These are phyloP conservation scores for Chrysosporium keratinophilum DNA, from an alignment of 2,329 filamentous ascomycete species.

Conservation along the genomic window DNA sequence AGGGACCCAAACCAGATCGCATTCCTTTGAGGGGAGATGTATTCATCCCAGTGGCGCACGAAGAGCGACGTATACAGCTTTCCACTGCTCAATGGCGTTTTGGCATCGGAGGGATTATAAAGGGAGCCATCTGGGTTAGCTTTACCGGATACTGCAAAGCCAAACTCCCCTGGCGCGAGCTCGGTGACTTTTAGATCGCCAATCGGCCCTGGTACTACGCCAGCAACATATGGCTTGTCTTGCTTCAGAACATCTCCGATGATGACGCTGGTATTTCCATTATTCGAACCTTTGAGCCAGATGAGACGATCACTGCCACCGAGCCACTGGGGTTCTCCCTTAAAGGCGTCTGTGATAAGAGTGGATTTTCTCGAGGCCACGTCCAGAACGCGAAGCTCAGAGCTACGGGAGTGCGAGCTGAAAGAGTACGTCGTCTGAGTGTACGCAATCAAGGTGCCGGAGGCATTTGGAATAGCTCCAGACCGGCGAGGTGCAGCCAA, in stretches of 20 bases:
- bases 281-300: conserved; percentile 38
- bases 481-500: conserved; percentile 40
- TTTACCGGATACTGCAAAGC: conserved; percentile 40
- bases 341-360: conserved; percentile 35
- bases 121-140: conserved; percentile 40
- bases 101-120: conserved; percentile 41
- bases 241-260: conserved; percentile 34
- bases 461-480: conserved; percentile 35
- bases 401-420: conserved; percentile 38
- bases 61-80: conserved; percentile 43
- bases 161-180: conserved; percentile 35
- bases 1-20: conserved; percentile 42
- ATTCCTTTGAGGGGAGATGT: conserved; percentile 40
- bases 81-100: conserved; percentile 38
- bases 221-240: conserved; percentile 32
- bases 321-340: conserved; percentile 40
- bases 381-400: conserved; percentile 39
- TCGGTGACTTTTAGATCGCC: conserved; percentile 38
- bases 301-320: conserved; percentile 34
- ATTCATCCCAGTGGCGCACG: conserved; percentile 46
- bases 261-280: conserved; percentile 40
- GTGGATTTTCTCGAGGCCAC: conserved; percentile 32
- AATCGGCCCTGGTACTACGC: conserved; percentile 37
- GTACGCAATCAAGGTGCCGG: conserved; percentile 40
- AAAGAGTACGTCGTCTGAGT: conserved; percentile 43